Percentiles rank a stretch among this genome's conserved stretches.
Conservation (phyloP, 208 protist genomes). For the Wallacemonas sp. region DNA sequence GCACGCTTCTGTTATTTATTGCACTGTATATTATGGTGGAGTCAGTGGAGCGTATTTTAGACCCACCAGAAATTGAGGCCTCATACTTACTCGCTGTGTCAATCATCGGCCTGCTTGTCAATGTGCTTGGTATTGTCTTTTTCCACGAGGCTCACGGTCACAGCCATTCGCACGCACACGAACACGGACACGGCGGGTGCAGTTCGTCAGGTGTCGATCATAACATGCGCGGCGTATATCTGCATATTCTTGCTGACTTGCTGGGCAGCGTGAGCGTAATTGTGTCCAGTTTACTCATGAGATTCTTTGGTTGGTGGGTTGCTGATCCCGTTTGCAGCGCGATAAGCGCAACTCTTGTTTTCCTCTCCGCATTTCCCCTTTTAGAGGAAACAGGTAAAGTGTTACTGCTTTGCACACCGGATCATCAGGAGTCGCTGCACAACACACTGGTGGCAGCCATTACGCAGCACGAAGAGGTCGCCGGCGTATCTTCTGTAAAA, state of each 20-base stretch:
- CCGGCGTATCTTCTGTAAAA: slow-evolving; percentile 31
- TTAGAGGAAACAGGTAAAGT: slow-evolving; percentile 77
- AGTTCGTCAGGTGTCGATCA: slow-evolving; percentile 42
- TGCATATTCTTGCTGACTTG: slow-evolving; percentile 90
- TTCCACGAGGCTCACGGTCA: slow-evolving; percentile 76
- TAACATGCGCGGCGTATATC: slow-evolving; percentile 84
- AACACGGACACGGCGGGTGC: slow-evolving; percentile 38
- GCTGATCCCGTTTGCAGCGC: slow-evolving; percentile 79
- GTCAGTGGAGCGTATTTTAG: slow-evolving; percentile 70
- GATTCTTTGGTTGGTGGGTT: slow-evolving; percentile 52
- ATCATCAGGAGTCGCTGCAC: slow-evolving; percentile 21
- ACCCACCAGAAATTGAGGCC: slow-evolving; percentile 74
- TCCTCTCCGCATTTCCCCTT: slow-evolving; percentile 73
- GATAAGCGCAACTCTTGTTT: slow-evolving; percentile 66
- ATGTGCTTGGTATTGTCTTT: slow-evolving; percentile 79
- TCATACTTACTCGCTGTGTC: slow-evolving; percentile 80
- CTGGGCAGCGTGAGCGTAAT: slow-evolving; percentile 87
- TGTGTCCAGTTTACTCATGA: slow-evolving; percentile 69
- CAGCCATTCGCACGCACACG: slow-evolving; percentile 45
- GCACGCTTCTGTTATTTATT: slow-evolving; percentile 80
- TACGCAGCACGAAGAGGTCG: slow-evolving; percentile 15
- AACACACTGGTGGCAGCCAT: slow-evolving; percentile 12
- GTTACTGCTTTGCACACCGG: slow-evolving; percentile 44
- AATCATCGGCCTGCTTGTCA: slow-evolving; percentile 79
- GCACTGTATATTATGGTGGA: slow-evolving; percentile 78